A percentile compares a stretch with the other conserved stretches of the same genome.
These are phyloP conservation scores for Berkeleyomyces basicola DNA, from an alignment of 2,329 filamentous ascomycete genomes.

Conservation along the genomic window DNA sequence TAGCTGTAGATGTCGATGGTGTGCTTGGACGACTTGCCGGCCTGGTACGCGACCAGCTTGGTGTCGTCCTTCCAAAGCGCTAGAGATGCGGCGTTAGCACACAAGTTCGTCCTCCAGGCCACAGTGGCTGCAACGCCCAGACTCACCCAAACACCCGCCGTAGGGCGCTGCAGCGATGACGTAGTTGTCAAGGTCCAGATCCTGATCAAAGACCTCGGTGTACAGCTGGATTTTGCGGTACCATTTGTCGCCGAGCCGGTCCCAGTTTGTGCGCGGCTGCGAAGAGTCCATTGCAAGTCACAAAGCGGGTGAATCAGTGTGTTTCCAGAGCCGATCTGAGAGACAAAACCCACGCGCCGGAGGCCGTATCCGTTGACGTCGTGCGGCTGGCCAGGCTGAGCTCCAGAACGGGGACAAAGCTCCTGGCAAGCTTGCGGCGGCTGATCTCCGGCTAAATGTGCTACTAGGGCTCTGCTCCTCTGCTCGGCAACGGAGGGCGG, in stretches of 20 bases:
- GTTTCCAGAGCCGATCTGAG: background rate
- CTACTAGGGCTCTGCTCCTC: background rate
- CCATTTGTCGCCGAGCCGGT: constrained; percentile 80
- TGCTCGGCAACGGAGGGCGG: background rate
- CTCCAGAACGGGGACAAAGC: background rate
- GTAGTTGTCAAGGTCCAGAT: constrained; percentile 90
- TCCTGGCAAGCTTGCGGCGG: background rate
- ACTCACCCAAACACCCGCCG: constrained; percentile 76
- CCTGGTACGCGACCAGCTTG: constrained; percentile 65
- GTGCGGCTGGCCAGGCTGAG: background rate
- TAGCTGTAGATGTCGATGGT: constrained; percentile 91
- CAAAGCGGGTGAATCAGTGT: background rate
- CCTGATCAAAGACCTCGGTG: constrained; percentile 79
- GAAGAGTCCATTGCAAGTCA: constrained; percentile 34
- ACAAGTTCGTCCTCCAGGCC: background rate
- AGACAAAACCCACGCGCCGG: no score
- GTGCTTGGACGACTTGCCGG: constrained; percentile 54
- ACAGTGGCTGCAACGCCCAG: background rate
- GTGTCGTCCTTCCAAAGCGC: constrained; percentile 78
- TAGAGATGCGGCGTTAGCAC: constrained; percentile 22
- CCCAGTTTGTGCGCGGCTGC: constrained; percentile 76
- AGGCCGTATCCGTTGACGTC: no score
- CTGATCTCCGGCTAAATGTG: constrained; percentile 1
- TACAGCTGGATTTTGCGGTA: constrained; percentile 93
- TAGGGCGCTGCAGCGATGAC: constrained; percentile 82